Evolutionary conservation across 164 flowering plant genomes (phyloP).

Genomic region (Magnolia kwangsiensis): DNA sequence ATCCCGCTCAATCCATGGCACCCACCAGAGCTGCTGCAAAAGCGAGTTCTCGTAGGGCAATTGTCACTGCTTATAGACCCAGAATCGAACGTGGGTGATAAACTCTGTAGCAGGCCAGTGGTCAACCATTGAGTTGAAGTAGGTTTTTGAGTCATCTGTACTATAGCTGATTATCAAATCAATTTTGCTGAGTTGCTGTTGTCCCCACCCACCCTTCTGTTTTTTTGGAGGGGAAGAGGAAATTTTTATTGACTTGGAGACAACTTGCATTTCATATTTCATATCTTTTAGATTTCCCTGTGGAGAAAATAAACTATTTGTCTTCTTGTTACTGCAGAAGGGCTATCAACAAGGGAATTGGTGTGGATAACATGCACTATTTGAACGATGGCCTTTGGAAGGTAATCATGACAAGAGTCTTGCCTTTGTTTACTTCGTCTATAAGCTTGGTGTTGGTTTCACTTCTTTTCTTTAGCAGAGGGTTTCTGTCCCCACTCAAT

Average conservation of each 20-base stretch:
- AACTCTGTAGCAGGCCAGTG: too few relatives aligned
- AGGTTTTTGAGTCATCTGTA: too few relatives aligned
- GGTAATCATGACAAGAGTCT: conserved; percentile 35
- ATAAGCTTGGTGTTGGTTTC: not conserved
- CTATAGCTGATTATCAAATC: too few relatives aligned
- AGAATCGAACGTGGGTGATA: too few relatives aligned
- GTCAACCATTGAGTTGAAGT: too few relatives aligned
- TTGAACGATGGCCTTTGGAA: conserved; percentile 99
- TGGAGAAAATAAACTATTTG: not conserved
- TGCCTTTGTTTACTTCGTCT: not conserved
- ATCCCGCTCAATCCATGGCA: too few relatives aligned
- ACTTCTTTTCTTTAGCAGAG: not conserved
- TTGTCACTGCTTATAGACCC: too few relatives aligned
- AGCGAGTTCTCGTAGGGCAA: too few relatives aligned
- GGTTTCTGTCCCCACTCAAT: not conserved
- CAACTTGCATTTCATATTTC: not conserved
- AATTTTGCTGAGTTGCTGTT: not conserved
- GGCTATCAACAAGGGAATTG: conserved; percentile 92
- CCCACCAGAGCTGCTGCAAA: too few relatives aligned
- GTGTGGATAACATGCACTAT: conserved; percentile 97
- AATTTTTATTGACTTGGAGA: not conserved
- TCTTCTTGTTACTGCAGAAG: conserved; percentile 42
- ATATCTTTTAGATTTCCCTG: not conserved
- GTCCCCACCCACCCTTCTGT: too few relatives aligned
- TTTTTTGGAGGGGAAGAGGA: not conserved